Evolutionary conservation across 2,329 filamentous ascomycete species (phyloP).

Genomic region (Monilinia fructigena): DNA sequence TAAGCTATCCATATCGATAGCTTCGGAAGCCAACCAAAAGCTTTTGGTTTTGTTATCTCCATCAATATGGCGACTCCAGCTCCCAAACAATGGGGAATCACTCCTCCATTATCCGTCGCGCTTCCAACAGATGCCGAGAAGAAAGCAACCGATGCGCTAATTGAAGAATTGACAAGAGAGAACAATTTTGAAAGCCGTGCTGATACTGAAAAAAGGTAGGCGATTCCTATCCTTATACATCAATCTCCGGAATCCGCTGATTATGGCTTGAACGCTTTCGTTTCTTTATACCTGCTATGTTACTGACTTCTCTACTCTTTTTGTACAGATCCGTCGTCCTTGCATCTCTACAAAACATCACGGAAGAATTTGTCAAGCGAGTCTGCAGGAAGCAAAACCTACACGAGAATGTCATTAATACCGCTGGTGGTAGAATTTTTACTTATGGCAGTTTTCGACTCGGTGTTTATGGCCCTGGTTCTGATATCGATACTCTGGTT

Average conservation of each 20-base stretch:
- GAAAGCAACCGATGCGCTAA: conserved; percentile 71
- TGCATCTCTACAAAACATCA: conserved; percentile 72
- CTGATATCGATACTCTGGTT: conserved; percentile 95
- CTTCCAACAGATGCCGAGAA: conserved; percentile 77
- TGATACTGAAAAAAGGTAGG: conserved; percentile 79
- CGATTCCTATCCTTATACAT: background rate
- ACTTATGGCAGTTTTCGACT: conserved; percentile 95
- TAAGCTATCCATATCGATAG: conserved; percentile 8
- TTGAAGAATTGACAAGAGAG: conserved; percentile 81
- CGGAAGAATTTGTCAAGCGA: conserved; percentile 80
- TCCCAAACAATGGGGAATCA: conserved; percentile 58
- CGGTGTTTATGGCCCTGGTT: conserved; percentile 90
- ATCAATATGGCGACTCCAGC: conserved; percentile 36
- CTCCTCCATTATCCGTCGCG: conserved; percentile 74
- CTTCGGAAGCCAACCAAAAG: background rate
- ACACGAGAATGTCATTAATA: conserved; percentile 73
- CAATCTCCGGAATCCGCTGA: background rate
- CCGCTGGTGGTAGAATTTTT: conserved; percentile 88
- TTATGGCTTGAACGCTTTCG: background rate
- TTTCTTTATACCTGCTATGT: background rate
- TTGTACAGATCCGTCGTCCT: conserved; percentile 62
- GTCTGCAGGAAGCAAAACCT: conserved; percentile 60
- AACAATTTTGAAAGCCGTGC: conserved; percentile 86
- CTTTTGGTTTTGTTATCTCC: conserved; percentile 11
- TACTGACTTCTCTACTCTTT: conserved; percentile 16